Conservation (phyloP, 305 asterid species). For the Solanum hybrid region DNA sequence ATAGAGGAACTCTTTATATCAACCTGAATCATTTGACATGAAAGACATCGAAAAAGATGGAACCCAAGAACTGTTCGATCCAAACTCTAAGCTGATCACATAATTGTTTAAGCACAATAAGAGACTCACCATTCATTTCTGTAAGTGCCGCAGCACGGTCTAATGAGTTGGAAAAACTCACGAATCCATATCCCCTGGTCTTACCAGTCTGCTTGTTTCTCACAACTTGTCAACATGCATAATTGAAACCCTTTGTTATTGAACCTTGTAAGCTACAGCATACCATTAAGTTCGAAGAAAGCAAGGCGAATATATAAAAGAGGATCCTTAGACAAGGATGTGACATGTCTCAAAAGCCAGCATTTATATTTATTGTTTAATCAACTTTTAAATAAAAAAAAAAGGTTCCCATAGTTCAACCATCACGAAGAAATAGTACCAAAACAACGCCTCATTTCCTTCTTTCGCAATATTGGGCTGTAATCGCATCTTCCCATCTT, state of each 20-base stretch:
- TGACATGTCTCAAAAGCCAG: background rate
- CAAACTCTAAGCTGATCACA: background rate
- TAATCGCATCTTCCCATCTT: background rate
- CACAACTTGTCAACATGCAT: slow-evolving; percentile 42
- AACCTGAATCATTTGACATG: background rate
- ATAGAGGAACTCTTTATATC: background rate
- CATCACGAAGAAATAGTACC: background rate
- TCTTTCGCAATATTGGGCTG: background rate
- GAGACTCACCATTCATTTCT: slow-evolving; percentile 73
- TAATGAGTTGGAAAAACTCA: slow-evolving; percentile 75
- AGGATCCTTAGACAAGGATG: background rate
- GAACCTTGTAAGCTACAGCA: background rate
- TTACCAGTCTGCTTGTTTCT: slow-evolving; percentile 92
- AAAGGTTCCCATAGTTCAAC: background rate
- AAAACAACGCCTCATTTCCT: background rate
- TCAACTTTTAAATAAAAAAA: background rate
- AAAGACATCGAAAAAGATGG: background rate
- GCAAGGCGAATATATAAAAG: background rate
- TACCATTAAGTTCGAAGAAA: background rate
- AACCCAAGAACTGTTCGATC: background rate
- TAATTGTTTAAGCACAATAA: background rate
- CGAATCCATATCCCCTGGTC: slow-evolving; percentile 86
- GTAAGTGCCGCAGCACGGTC: slow-evolving; percentile 80
- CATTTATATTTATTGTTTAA: background rate
- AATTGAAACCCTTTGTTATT: background rate